Conservation (phyloP, 2,329 filamentous ascomycete genomes). For the Magnaporthales sp. region DNA sequence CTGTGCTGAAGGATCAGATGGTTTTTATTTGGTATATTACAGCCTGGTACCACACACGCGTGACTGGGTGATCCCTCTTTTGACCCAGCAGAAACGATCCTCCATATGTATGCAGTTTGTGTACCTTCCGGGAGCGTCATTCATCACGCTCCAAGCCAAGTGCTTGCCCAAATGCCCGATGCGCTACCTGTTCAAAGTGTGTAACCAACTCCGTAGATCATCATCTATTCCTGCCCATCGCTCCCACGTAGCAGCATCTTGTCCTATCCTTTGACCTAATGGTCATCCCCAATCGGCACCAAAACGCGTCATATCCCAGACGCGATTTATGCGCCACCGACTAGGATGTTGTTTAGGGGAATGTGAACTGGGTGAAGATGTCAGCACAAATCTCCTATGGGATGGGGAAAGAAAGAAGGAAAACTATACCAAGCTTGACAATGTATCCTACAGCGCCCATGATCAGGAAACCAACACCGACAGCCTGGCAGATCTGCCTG, state of each 20-base stretch:
- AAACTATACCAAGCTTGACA: conserved; percentile 55
- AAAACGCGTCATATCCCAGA: neutral
- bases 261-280: neutral
- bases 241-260: neutral
- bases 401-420: neutral
- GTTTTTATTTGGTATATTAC: neutral
- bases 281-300: neutral
- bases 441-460: conserved; percentile 64
- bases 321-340: conserved; percentile 49
- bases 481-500: conserved; percentile 44
- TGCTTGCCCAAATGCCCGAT: neutral
- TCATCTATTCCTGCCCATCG: neutral
- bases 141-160: neutral
- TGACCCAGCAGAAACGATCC: neutral
- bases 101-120: neutral
- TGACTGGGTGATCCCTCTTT: neutral
- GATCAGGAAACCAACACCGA: conserved; percentile 61
- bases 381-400: neutral
- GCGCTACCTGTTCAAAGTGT: neutral
- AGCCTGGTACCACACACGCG: neutral
- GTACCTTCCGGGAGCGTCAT: neutral
- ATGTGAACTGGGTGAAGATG: conserved; percentile 46
- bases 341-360: conserved; percentile 61
- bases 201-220: neutral
- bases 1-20: neutral